phyloP scores from a whole-genome alignment of 2,329 filamentous ascomycete species.

The Bertia moriformis region DNA sequence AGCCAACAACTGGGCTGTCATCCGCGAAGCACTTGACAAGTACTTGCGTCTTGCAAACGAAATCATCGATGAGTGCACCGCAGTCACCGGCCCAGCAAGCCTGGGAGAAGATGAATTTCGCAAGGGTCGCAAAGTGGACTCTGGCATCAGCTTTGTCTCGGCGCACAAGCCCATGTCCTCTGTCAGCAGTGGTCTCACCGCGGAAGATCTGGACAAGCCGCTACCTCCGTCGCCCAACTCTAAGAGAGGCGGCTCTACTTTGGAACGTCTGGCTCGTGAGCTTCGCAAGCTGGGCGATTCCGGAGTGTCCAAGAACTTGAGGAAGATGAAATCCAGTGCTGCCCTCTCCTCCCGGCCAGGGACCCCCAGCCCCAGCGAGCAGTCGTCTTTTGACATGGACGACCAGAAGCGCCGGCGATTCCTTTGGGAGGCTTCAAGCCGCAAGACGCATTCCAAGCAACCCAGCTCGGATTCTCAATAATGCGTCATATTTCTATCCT shows the following conservation, averaged over 20 bases:
- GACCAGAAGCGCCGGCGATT: slow-evolving; percentile 28
- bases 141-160: slow-evolving; percentile 43
- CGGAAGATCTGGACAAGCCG: slow-evolving; percentile 20
- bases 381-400: slow-evolving; percentile 28
- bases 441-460: slow-evolving; percentile 8
- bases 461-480: neutral
- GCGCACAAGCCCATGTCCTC: slow-evolving; percentile 7
- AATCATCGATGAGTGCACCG: slow-evolving; percentile 42
- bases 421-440: slow-evolving; percentile 26
- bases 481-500: neutral
- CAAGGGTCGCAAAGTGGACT: slow-evolving; percentile 43
- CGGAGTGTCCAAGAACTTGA: slow-evolving; percentile 14
- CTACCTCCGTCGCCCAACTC: slow-evolving; percentile 16
- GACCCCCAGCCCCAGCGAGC: slow-evolving; percentile 11
- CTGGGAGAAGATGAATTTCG: slow-evolving; percentile 12
- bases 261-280: slow-evolving; percentile 44
- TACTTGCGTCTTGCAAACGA: slow-evolving; percentile 43
- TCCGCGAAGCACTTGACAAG: slow-evolving; percentile 33
- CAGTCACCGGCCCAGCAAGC: slow-evolving; percentile 26
- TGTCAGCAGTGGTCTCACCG: slow-evolving; percentile 14
- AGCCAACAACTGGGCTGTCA: slow-evolving; percentile 35
- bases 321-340: slow-evolving; percentile 17
- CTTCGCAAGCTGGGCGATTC: slow-evolving; percentile 41
- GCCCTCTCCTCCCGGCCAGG: slow-evolving; percentile 10
- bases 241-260: slow-evolving; percentile 24